Percentiles rank a stretch among this genome's conserved stretches.
Conservation (phyloP, 768 basidiomycete genomes). For the Panellus pusillus region DNA sequence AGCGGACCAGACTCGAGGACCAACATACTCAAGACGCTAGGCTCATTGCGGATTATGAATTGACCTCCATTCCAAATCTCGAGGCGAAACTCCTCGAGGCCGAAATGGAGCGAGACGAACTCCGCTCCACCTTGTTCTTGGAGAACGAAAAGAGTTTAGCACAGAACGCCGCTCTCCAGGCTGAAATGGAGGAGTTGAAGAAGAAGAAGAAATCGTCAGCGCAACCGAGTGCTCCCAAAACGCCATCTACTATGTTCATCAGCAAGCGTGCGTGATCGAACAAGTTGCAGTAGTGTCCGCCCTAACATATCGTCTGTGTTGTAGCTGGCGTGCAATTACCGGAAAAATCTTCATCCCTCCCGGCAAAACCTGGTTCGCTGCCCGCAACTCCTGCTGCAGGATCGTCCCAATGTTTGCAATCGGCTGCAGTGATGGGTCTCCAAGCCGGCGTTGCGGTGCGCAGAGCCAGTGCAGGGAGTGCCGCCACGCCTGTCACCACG, state of each 20-base stretch:
- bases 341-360: neutral
- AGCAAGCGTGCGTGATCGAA: neutral
- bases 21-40: neutral
- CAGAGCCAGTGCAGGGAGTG: neutral
- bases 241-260: constrained; percentile 1
- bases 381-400: neutral
- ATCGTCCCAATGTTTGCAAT: neutral
- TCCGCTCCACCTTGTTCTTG: neutral
- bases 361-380: neutral
- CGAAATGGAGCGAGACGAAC: neutral
- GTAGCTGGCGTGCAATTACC: neutral
- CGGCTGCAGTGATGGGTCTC: neutral
- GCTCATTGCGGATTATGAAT: neutral
- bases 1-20: neutral
- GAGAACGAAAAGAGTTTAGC: neutral
- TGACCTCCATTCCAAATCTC: neutral
- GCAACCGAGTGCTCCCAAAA: neutral
- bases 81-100: too few species aligned
- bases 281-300: too few species aligned
- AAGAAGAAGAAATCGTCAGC: neutral
- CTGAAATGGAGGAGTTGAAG: neutral
- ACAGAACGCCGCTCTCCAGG: neutral
- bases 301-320: too few species aligned
- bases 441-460: constrained; percentile 1
- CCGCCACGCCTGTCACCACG: neutral